These are phyloP conservation scores for Lipomyces lipofer DNA, from an alignment of 805 yeast species.

Conservation along the genomic window DNA sequence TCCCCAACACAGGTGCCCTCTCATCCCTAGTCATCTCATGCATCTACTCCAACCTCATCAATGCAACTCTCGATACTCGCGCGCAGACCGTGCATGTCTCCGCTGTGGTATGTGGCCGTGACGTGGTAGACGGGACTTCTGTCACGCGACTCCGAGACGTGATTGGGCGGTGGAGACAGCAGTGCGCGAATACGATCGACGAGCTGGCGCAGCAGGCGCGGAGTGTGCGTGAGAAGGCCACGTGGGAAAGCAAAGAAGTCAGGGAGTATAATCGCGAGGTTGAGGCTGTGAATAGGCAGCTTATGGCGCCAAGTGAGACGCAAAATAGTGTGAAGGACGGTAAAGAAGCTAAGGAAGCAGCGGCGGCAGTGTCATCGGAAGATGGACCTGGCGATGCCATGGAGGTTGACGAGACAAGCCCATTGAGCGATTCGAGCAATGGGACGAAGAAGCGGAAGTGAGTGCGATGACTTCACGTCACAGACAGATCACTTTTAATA, in stretches of 20 bases:
- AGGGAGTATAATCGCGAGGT: slow-evolving; percentile 24
- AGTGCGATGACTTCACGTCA: slow-evolving; percentile 1
- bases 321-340: too few relatives aligned
- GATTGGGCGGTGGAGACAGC: slow-evolving; percentile 18
- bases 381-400: slow-evolving; percentile 29
- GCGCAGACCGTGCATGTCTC: slow-evolving; percentile 16
- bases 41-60: slow-evolving; percentile 20
- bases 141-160: slow-evolving; percentile 8
- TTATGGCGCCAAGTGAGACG: slow-evolving; percentile 2
- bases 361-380: background rate
- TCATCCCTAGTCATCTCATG: slow-evolving; percentile 17
- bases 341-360: background rate
- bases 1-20: slow-evolving; percentile 10
- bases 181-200: slow-evolving; percentile 15
- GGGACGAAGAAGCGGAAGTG: slow-evolving; percentile 27
- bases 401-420: slow-evolving; percentile 35
- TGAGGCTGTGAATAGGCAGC: slow-evolving; percentile 15
- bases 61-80: slow-evolving; percentile 26
- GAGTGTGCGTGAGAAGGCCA: slow-evolving; percentile 12
- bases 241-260: slow-evolving; percentile 13
- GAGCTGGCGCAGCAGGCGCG: slow-evolving; percentile 15
- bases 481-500: background rate
- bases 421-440: slow-evolving; percentile 20
- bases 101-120: slow-evolving; percentile 25
- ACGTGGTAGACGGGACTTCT: slow-evolving; percentile 14